Conservation (phyloP, 495 filamentous ascomycete species). For the Trypethelium eluteriae region DNA sequence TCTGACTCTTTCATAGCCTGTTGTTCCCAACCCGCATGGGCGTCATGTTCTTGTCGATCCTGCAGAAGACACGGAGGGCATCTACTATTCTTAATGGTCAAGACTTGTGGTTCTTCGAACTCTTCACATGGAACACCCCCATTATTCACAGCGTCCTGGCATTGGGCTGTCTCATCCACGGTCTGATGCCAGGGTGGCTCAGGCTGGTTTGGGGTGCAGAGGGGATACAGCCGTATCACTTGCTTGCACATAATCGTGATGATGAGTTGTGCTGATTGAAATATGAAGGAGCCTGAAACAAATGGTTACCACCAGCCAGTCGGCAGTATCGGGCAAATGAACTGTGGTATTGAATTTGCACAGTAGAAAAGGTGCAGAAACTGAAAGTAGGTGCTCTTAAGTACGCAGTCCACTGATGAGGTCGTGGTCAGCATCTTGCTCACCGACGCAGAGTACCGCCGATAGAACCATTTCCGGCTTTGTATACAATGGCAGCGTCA, state of each 20-base stretch:
- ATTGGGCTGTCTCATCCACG: constrained; percentile 1
- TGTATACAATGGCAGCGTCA: too few species aligned
- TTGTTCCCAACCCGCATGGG: background rate
- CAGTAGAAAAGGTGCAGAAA: too few species aligned
- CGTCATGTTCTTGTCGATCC: constrained; percentile 3
- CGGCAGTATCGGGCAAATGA: too few species aligned
- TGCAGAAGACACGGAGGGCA: constrained; percentile 6
- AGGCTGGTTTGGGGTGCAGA: background rate
- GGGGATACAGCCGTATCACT: background rate
- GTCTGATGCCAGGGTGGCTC: background rate
- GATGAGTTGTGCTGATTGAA: too few species aligned
- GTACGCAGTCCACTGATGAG: too few species aligned
- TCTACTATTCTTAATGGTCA: constrained; percentile 4
- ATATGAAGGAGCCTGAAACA: too few species aligned
- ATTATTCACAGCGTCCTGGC: constrained; percentile 1
- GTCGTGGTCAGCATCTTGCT: too few species aligned
- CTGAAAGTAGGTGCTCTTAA: too few species aligned
- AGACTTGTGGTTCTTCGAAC: background rate
- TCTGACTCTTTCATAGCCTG: constrained; percentile 2
- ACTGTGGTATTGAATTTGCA: too few species aligned
- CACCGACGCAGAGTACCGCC: too few species aligned
- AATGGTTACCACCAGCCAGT: too few species aligned
- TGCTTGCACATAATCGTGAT: background rate
- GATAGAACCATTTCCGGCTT: too few species aligned
- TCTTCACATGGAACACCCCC: background rate